Evolutionary conservation across 768 basidiomycete genomes (phyloP), one percentile per base, ranked within the genome.

Genomic region (Dacryopinax primogenitus): DNA sequence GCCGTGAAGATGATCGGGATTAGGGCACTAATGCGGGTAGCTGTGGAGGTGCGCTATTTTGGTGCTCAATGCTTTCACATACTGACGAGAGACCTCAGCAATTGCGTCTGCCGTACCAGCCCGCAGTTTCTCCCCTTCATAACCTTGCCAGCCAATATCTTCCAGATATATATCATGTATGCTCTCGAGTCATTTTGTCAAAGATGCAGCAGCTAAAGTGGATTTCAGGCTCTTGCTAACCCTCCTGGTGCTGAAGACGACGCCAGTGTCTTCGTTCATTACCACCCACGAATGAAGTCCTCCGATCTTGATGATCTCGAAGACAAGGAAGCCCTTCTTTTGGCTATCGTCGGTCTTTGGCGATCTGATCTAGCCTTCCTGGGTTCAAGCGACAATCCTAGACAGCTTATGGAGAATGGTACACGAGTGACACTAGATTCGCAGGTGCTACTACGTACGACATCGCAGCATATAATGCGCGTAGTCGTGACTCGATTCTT

Each of bases 1-100:
- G 86, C 86, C 1, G 83, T 90, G 69, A 92, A 92, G 77, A 82
- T 86, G 12, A 83, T 83, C 66, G 91, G 81, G 1, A 78, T 92
- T 64, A 84, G 86, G 67, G 88, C 91, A 1, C 85, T 82, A 69
- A 74, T 88, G 39, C 87, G 84, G 0, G 72, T 92, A 33, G 77
- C 81, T 6, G 79, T 83, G 63, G 90, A 93, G 78, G 87, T 85
- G 70, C 65, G 76, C 69, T 7, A 12, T 3, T 63, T 3, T 28
- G 13, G 4, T 30, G 2, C 32, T 58, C 51, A 3, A 28, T 7
- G 11, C 3, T 9, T 58, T 44, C 18, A 44, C 18, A 7, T 23
- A 44, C 23, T 6, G 4, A 15, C 41, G 12, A 58, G 32, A 6
- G 11, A 30, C 26, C 51, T 18, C 32, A 58, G 51, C 51, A 58